Percentiles rank a stretch among this genome's conserved stretches.
These are phyloP conservation scores for Trapa incisa DNA, from an alignment of 345 rosid genomes.

Conservation along the genomic window DNA sequence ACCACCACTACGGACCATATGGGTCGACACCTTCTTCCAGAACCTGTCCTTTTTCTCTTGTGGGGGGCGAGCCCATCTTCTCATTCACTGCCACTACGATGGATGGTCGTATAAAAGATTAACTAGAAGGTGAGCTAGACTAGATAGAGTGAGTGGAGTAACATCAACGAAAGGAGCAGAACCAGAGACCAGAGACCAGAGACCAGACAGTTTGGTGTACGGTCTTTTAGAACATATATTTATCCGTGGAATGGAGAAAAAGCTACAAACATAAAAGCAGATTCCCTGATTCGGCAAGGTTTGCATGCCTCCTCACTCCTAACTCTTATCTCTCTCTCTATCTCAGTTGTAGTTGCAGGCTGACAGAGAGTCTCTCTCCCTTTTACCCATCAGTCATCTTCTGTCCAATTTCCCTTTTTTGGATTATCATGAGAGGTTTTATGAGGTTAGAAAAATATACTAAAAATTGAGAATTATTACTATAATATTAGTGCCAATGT, in stretches of 20 bases:
- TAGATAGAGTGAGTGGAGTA: no score
- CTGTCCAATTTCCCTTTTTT: background rate
- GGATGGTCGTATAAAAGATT: background rate
- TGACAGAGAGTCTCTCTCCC: background rate
- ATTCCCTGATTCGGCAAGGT: constrained; percentile 31
- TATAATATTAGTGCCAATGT: no score
- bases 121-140: background rate
- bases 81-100: no score
- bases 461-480: no score
- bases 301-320: constrained; percentile 26
- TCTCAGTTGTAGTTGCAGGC: background rate
- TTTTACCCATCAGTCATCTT: constrained; percentile 17
- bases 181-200: no score
- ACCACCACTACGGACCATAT: no score
- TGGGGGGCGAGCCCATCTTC: no score
- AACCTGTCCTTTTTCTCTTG: no score
- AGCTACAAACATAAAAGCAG: background rate
- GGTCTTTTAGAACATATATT: background rate
- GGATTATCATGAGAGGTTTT: no score
- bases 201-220: background rate
- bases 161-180: no score
- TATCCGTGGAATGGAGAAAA: background rate
- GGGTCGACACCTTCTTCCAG: no score
- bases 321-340: constrained; percentile 6
- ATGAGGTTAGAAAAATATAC: no score